phyloP scores from a whole-genome alignment of 345 rosid genomes.

The Acer campestre region DNA sequence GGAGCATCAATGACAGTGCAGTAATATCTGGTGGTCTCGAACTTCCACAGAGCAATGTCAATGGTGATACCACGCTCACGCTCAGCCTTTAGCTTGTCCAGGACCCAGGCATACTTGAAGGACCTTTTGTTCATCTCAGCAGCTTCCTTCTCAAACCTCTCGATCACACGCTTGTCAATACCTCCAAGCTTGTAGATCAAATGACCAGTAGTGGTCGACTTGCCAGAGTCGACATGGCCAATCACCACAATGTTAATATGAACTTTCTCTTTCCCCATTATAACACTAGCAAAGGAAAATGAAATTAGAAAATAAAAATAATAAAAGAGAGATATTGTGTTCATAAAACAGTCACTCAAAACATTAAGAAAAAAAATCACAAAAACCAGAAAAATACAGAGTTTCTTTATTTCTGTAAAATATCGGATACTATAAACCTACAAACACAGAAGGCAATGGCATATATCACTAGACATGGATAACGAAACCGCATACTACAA shows the following conservation, averaged over 20 bases:
- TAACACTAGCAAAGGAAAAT: neutral
- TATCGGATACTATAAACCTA: neutral
- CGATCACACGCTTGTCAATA: constrained; percentile 87
- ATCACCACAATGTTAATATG: constrained; percentile 88
- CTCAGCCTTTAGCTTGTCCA: constrained; percentile 88
- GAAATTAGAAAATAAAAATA: neutral
- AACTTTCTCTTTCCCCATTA: constrained; percentile 81
- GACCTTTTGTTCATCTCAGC: constrained; percentile 95
- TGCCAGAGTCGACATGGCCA: constrained; percentile 88
- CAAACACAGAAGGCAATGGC: neutral
- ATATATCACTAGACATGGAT: neutral
- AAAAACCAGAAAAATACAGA: neutral
- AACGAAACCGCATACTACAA: neutral
- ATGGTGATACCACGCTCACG: constrained; percentile 88
- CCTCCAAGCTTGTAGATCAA: constrained; percentile 87
- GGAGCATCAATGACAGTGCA: constrained; percentile 87
- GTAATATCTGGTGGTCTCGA: constrained; percentile 81
- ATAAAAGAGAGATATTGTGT: neutral
- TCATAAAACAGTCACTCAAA: neutral
- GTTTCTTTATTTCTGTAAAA: neutral
- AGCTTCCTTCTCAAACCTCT: constrained; percentile 87
- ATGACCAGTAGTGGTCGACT: constrained; percentile 85
- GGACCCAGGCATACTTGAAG: constrained; percentile 86
- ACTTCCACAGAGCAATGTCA: constrained; percentile 84
- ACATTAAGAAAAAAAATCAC: neutral